phyloP scores from a whole-genome alignment of 345 rosid genomes.

The Corchorus capsularis region DNA sequence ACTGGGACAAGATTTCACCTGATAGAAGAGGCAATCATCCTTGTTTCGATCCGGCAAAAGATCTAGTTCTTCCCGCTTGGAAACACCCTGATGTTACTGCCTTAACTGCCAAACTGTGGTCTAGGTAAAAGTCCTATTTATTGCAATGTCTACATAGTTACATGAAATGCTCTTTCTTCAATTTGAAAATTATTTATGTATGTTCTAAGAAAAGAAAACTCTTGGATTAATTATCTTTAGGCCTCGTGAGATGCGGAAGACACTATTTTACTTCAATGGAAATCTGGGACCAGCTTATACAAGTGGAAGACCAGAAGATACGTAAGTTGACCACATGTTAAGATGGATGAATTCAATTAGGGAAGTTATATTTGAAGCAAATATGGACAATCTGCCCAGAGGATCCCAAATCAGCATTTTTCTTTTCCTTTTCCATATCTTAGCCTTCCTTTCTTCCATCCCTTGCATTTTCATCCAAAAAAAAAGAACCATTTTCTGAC shows the following conservation, averaged over 20 bases:
- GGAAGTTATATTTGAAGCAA: background rate
- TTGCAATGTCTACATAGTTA: slow-evolving; percentile 17
- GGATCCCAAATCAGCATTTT: background rate
- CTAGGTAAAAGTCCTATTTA: slow-evolving; percentile 41
- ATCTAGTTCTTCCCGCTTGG: slow-evolving; percentile 99
- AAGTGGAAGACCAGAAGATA: slow-evolving; percentile 82
- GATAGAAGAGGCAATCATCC: slow-evolving; percentile 86
- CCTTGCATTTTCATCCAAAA: background rate
- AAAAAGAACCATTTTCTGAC: background rate
- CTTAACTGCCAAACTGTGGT: slow-evolving; percentile 66
- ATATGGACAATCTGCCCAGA: background rate
- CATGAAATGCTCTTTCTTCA: background rate
- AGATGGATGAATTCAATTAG: background rate
- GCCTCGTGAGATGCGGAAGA: slow-evolving; percentile 76
- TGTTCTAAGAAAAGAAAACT: background rate
- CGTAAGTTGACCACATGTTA: slow-evolving; percentile 53
- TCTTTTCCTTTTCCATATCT: background rate
- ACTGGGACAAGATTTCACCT: slow-evolving; percentile 75
- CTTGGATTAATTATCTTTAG: slow-evolving; percentile 37
- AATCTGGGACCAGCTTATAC: slow-evolving; percentile 91
- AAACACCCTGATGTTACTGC: slow-evolving; percentile 70
- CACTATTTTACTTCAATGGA: slow-evolving; percentile 89
- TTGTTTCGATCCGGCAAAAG: slow-evolving; percentile 94
- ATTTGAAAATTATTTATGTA: background rate
- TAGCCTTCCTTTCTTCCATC: background rate